phyloP scores from a whole-genome alignment of 164 flowering plant genomes.

The Magnolia sinica region DNA sequence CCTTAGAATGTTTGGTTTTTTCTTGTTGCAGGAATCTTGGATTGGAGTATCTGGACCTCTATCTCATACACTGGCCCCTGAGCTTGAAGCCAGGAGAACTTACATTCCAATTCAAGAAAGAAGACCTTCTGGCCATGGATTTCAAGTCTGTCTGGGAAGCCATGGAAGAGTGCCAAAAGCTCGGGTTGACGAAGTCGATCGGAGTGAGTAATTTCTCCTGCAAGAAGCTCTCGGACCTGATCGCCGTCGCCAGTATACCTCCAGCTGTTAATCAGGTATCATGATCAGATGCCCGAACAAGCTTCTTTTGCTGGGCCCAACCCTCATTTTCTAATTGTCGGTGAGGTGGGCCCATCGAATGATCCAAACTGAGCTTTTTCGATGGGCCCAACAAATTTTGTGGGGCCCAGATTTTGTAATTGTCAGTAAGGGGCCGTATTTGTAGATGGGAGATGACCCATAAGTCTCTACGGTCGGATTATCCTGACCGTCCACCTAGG shows the following conservation, averaged over 20 bases:
- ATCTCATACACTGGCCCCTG: constrained; percentile 7
- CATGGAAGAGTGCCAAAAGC: constrained; percentile 19
- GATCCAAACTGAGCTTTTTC: no score
- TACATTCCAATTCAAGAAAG: background rate
- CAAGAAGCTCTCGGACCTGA: constrained; percentile 18
- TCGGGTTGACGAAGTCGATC: constrained; percentile 19
- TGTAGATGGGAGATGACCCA: no score
- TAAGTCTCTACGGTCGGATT: no score
- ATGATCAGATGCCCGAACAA: background rate
- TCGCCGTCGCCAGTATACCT: constrained; percentile 13
- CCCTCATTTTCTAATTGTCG: background rate
- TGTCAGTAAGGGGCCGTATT: no score
- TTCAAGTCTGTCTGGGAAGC: constrained; percentile 13
- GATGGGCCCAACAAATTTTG: no score
- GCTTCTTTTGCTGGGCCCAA: background rate
- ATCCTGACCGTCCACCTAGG: no score
- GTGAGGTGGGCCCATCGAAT: no score
- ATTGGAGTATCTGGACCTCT: constrained; percentile 8
- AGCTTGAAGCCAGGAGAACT: background rate
- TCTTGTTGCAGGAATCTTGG: constrained; percentile 2
- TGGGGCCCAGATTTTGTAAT: no score
- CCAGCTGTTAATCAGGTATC: constrained; percentile 20
- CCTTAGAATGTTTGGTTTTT: no score
- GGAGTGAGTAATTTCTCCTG: constrained; percentile 23
- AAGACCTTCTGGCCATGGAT: constrained; percentile 10